phyloP scores from a whole-genome alignment of 2,329 filamentous ascomycete genomes.

The Amauroascus verrucosus region DNA sequence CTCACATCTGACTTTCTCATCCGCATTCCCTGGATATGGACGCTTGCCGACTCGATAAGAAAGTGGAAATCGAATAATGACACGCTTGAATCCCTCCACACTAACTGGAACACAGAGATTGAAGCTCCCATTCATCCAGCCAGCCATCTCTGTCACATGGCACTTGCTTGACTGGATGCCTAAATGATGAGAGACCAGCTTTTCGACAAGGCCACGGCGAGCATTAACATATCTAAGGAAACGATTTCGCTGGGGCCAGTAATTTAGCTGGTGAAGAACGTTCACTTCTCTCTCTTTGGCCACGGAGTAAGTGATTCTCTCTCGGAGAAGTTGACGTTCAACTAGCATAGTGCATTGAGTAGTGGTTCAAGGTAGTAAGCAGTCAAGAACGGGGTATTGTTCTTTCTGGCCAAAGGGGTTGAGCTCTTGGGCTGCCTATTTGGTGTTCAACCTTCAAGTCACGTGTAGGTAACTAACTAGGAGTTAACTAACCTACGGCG shows the following conservation, averaged over 20 bases:
- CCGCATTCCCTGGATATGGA: slow-evolving; percentile 8
- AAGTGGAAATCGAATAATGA: slow-evolving; percentile 12
- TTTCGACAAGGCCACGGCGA: slow-evolving; percentile 3
- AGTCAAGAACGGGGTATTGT: too few species aligned
- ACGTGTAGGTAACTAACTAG: too few species aligned
- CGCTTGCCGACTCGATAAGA: slow-evolving; percentile 12
- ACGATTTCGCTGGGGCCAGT: slow-evolving; percentile 15
- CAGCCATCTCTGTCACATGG: slow-evolving; percentile 5
- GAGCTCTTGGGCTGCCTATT: too few species aligned
- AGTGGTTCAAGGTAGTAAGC: too few species aligned
- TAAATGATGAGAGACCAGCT: slow-evolving; percentile 13
- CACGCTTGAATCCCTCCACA: neutral
- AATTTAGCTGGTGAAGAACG: slow-evolving; percentile 21
- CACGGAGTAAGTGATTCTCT: neutral
- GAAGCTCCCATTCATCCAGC: slow-evolving; percentile 26
- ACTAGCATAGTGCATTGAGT: neutral
- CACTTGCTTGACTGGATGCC: slow-evolving; percentile 5
- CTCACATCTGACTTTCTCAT: slow-evolving; percentile 17
- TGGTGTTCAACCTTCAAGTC: too few species aligned
- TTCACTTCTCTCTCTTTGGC: slow-evolving; percentile 16
- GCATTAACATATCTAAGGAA: slow-evolving; percentile 3
- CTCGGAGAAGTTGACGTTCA: neutral
- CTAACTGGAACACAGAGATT: slow-evolving; percentile 27
- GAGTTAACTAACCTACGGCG: too few species aligned
- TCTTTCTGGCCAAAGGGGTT: too few species aligned